These are phyloP conservation scores for Paramarasmius palmivorus DNA, from an alignment of 1,284 basidiomycete species.

Conservation along the genomic window DNA sequence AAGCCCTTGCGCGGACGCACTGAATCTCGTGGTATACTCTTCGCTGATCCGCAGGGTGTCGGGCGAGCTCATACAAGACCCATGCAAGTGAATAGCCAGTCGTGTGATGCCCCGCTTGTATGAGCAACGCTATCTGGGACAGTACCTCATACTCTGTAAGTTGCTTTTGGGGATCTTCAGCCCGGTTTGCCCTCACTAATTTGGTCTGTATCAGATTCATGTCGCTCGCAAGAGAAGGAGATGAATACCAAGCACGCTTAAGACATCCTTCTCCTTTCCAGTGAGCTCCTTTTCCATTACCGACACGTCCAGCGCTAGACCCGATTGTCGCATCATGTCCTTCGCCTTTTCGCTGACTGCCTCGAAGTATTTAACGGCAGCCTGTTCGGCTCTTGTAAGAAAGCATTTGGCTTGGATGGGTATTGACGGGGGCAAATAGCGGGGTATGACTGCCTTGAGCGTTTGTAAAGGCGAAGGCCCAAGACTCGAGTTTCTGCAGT, in stretches of 20 bases:
- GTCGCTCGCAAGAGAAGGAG: no score
- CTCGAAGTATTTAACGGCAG: not conserved
- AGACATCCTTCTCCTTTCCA: slow-evolving; percentile 20
- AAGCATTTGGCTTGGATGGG: slow-evolving; percentile 2
- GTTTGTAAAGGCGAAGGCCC: not conserved
- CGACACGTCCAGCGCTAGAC: not conserved
- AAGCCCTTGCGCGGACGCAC: not conserved
- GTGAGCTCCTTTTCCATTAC: no score
- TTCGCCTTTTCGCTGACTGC: not conserved
- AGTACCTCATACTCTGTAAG: slow-evolving; percentile 25
- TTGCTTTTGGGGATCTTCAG: slow-evolving; percentile 16
- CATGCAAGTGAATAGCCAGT: slow-evolving; percentile 23
- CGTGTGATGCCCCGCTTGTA: slow-evolving; percentile 26
- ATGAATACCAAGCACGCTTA: slow-evolving; percentile 26
- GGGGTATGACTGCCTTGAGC: not conserved
- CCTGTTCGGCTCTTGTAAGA: not conserved
- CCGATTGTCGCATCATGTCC: not conserved
- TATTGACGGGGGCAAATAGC: not conserved
- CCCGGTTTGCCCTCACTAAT: slow-evolving; percentile 20
- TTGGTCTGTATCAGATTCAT: no score
- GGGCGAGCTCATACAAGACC: slow-evolving; percentile 26
- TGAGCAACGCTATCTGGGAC: slow-evolving; percentile 20
- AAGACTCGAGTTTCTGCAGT: not conserved
- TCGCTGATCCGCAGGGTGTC: slow-evolving; percentile 22
- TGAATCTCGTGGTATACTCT: slow-evolving; percentile 20